Conservation (phyloP, 805 yeast genomes). For the Cyberlindnera meyerae region DNA sequence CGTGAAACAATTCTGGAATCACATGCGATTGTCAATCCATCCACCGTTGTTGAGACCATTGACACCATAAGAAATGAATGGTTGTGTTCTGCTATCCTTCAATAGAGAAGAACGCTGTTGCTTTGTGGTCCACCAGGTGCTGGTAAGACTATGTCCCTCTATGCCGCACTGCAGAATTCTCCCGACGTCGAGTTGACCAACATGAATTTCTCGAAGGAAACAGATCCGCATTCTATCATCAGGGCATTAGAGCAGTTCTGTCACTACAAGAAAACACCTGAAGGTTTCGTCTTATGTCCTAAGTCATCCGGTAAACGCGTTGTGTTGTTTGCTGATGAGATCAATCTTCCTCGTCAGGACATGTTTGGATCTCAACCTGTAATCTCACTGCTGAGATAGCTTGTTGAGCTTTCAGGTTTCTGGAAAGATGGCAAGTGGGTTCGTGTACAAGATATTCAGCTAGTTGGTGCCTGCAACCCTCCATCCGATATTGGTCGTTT, state of each 20-base stretch:
- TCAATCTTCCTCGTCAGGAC: slow-evolving; percentile 75
- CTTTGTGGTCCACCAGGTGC: slow-evolving; percentile 97
- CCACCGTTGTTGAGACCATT: slow-evolving; percentile 66
- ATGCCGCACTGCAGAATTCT: slow-evolving; percentile 58
- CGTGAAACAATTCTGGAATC: slow-evolving; percentile 35
- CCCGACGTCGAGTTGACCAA: slow-evolving; percentile 57
- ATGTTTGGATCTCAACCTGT: slow-evolving; percentile 68
- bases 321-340: slow-evolving; percentile 87
- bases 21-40: slow-evolving; percentile 49
- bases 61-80: slow-evolving; percentile 71
- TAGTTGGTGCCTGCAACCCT: slow-evolving; percentile 96
- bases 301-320: slow-evolving; percentile 59
- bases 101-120: slow-evolving; percentile 54
- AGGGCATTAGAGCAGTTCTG: slow-evolving; percentile 71
- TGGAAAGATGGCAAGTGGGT: slow-evolving; percentile 78
- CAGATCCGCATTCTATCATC: slow-evolving; percentile 56
- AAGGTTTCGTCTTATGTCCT: slow-evolving; percentile 56
- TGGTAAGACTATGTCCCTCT: slow-evolving; percentile 89
- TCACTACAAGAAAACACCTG: slow-evolving; percentile 45
- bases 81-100: slow-evolving; percentile 51
- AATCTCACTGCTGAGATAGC: slow-evolving; percentile 66
- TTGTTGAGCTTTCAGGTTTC: slow-evolving; percentile 71
- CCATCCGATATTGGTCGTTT: slow-evolving; percentile 76
- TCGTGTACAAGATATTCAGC: slow-evolving; percentile 53
- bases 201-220: slow-evolving; percentile 79